Conservation (phyloP, 2,329 filamentous ascomycete species). For the Plectosphaerella sp. region DNA sequence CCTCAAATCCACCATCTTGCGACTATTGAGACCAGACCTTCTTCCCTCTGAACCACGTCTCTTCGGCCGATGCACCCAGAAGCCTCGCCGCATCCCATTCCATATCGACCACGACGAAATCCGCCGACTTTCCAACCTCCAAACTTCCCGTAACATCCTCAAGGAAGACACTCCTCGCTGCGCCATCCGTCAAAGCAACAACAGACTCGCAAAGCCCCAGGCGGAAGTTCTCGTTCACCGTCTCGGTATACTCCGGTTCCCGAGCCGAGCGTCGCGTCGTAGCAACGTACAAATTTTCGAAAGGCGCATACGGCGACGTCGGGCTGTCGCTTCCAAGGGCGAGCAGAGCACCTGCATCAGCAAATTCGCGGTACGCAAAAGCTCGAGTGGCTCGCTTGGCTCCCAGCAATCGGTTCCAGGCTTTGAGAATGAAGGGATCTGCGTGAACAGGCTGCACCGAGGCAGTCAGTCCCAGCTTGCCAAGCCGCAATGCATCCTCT, state of each 20-base stretch:
- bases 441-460: conserved; percentile 45
- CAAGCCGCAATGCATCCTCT: conserved; percentile 45
- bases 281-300: conserved; percentile 47
- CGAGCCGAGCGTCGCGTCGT: conserved; percentile 44
- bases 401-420: conserved; percentile 50
- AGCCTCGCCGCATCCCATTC: conserved; percentile 41
- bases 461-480: conserved; percentile 45
- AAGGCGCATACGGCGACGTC: conserved; percentile 43
- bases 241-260: conserved; percentile 29
- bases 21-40: conserved; percentile 24
- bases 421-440: conserved; percentile 49
- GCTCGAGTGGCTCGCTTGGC: conserved; percentile 43
- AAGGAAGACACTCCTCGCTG: conserved; percentile 44
- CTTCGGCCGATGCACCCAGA: conserved; percentile 36
- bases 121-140: conserved; percentile 42
- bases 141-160: conserved; percentile 43
- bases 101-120: conserved; percentile 49
- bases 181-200: conserved; percentile 39
- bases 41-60: conserved; percentile 51
- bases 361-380: conserved; percentile 53
- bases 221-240: conserved; percentile 42
- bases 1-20: too few relatives aligned
- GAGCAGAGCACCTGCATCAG: conserved; percentile 40
- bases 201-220: conserved; percentile 42
- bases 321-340: conserved; percentile 49